Evolutionary conservation across 352 stramenopile species (phyloP).

Genomic region (Phytophthora quininea): DNA sequence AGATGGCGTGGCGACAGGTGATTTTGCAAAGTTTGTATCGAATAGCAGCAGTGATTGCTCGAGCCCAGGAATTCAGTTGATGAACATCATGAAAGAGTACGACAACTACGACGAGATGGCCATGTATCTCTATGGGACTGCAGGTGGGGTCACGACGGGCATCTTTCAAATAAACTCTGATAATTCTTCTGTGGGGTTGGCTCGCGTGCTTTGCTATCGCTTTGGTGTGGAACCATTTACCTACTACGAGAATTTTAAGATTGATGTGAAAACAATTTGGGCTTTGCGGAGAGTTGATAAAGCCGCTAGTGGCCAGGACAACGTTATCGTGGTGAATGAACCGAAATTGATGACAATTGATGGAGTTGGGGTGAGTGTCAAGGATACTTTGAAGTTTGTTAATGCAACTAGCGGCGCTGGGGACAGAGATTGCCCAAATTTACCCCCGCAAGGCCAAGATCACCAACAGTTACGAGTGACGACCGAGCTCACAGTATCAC

Average conservation of each 20-base stretch:
- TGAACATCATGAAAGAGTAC: constrained; percentile 71
- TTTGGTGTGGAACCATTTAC: constrained; percentile 63
- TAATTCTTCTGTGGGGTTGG: constrained; percentile 36
- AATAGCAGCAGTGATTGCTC: constrained; percentile 37
- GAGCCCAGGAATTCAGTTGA: constrained; percentile 41
- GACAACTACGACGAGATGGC: constrained; percentile 67
- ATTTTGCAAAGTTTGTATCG: constrained; percentile 71
- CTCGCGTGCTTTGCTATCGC: constrained; percentile 62
- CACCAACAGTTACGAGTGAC: constrained; percentile 41
- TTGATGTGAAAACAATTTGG: constrained; percentile 77
- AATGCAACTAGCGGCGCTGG: constrained; percentile 12
- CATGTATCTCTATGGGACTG: constrained; percentile 74
- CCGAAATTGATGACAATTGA: constrained; percentile 59
- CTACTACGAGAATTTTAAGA: constrained; percentile 54
- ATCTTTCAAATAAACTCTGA: constrained; percentile 53
- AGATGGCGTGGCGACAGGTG: constrained; percentile 57
- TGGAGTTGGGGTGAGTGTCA: constrained; percentile 55
- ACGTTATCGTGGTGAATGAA: constrained; percentile 64
- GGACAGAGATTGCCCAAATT: constrained; percentile 42
- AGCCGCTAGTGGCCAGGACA: constrained; percentile 26
- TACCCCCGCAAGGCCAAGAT: constrained; percentile 45
- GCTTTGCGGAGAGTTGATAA: constrained; percentile 30
- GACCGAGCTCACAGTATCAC: constrained; percentile 49
- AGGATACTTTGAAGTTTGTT: constrained; percentile 67
- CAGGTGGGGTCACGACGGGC: constrained; percentile 42